phyloP scores from a whole-genome alignment of 177 flowering plant species.

The Vitis hybrid region DNA sequence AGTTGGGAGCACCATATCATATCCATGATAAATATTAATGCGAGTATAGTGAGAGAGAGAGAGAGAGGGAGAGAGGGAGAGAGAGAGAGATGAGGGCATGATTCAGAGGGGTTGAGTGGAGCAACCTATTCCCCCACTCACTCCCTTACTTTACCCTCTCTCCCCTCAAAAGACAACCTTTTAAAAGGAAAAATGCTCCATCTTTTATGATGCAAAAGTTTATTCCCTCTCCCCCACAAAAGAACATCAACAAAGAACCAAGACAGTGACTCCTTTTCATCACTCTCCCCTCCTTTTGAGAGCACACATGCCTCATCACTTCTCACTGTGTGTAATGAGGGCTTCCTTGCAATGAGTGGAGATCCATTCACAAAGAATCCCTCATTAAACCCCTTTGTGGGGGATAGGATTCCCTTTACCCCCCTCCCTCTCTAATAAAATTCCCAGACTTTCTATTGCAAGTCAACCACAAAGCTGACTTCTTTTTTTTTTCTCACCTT shows the following conservation, averaged over 20 bases:
- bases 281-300: slow-evolving; percentile 26
- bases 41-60: background rate
- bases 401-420: slow-evolving; percentile 38
- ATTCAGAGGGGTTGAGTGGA: slow-evolving; percentile 23
- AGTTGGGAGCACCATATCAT: no score
- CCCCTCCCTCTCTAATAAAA: slow-evolving; percentile 19
- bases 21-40: no score
- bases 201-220: slow-evolving; percentile 36
- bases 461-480: slow-evolving; percentile 49
- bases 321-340: background rate
- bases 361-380: slow-evolving; percentile 21
- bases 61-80: background rate
- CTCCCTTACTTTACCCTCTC: slow-evolving; percentile 20
- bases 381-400: slow-evolving; percentile 19
- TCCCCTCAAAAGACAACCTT: slow-evolving; percentile 31
- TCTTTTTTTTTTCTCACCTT: background rate
- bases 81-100: background rate
- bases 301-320: slow-evolving; percentile 20
- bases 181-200: slow-evolving; percentile 31
- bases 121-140: slow-evolving; percentile 29
- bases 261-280: slow-evolving; percentile 26
- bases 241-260: slow-evolving; percentile 43
- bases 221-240: slow-evolving; percentile 46
- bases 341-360: slow-evolving; percentile 25
- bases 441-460: slow-evolving; percentile 47